Base-by-base conservation (phyloP, 345 rosid species). In the Noccaea bulbosa region DNA sequence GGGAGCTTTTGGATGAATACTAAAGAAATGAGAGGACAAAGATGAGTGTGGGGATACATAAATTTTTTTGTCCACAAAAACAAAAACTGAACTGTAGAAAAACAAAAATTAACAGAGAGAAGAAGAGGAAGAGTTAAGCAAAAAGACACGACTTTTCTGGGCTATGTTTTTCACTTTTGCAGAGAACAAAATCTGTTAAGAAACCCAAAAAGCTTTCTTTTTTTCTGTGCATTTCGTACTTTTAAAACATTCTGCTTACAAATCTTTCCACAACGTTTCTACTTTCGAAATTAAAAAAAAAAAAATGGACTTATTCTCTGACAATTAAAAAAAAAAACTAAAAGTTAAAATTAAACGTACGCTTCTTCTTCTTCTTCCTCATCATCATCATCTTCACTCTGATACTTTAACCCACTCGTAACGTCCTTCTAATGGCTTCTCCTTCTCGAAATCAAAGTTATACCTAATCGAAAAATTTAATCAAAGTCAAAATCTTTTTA, bases 381-480 rank as follows among this genome's bases (percentile, higher is more conserved):
- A 40, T 83, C 27, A 4, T 57, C 35, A 17, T 54, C 62, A 1
- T 17, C 65, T 14, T 70, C 48, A 82, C 51, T 56, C 62, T 56
- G 78, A 79, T 69, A 84, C 32, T 46, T 73, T 76, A 44, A 81
- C 72, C 93, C 96, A 90, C 81, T 86, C 79, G 83, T 81, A 86
- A 44, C 91, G 88, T 65, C 94, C 94, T 68, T 88, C 81, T 81
- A 83, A 40, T n/a, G 94, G 88, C 75, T 80, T 78, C 69, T 86
- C 94, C 80, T 82, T 78, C 64, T 53, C 82, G 7, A 84, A 73
- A 70, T 88, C 91, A 64, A 76, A 88, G 64, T 88, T 88, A 49
- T 86, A 88, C 92, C 94, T 88, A 73, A 61, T 27, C 22, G 9
- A 33, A 14, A 1, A 41, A 52, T 16, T 12, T 20, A 20, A 20